Percentiles rank a stretch among this genome's conserved stretches.
Evolutionary conservation across 2,329 filamentous ascomycete species (phyloP).

Genomic region (Gnomoniopsis sp.): DNA sequence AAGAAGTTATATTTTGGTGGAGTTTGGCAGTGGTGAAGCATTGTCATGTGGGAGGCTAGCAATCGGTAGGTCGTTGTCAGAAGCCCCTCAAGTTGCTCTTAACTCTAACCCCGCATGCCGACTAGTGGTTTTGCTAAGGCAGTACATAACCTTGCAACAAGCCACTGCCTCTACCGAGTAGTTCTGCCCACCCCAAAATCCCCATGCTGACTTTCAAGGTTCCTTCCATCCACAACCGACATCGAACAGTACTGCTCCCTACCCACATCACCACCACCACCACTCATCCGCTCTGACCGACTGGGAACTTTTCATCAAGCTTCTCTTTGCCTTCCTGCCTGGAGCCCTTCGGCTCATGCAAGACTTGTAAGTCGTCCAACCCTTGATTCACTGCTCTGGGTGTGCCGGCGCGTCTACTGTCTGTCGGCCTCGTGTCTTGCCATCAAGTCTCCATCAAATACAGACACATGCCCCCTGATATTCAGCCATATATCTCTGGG

Average conservation of each 20-base stretch:
- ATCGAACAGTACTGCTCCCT: conserved; percentile 24
- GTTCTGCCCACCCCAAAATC: conserved; percentile 14
- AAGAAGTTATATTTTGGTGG: too few relatives aligned
- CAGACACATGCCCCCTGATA: conserved; percentile 33
- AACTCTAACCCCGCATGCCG: too few relatives aligned
- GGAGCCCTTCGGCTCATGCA: conserved; percentile 44
- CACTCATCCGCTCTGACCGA: conserved; percentile 2
- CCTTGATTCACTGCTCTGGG: conserved; percentile 23
- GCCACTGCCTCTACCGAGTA: too few relatives aligned
- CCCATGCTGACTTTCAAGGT: conserved; percentile 11
- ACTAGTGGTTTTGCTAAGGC: too few relatives aligned
- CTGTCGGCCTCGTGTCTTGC: conserved; percentile 29
- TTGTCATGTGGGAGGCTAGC: too few relatives aligned
- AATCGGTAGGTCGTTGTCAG: too few relatives aligned
- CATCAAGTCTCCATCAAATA: conserved; percentile 34
- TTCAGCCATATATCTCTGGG: conserved; percentile 26
- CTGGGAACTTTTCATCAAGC: conserved; percentile 8
- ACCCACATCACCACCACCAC: conserved; percentile 20
- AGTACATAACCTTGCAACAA: too few relatives aligned
- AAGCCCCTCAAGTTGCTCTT: too few relatives aligned
- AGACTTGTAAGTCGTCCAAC: conserved; percentile 47
- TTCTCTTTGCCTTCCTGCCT: conserved; percentile 29
- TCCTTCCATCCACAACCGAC: conserved; percentile 28
- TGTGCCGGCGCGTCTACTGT: conserved; percentile 21
- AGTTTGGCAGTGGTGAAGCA: too few relatives aligned